A percentile compares a stretch with the other conserved stretches of the same genome.
Conservation (phyloP, 495 filamentous ascomycete species). For the Neurospora sp. region DNA sequence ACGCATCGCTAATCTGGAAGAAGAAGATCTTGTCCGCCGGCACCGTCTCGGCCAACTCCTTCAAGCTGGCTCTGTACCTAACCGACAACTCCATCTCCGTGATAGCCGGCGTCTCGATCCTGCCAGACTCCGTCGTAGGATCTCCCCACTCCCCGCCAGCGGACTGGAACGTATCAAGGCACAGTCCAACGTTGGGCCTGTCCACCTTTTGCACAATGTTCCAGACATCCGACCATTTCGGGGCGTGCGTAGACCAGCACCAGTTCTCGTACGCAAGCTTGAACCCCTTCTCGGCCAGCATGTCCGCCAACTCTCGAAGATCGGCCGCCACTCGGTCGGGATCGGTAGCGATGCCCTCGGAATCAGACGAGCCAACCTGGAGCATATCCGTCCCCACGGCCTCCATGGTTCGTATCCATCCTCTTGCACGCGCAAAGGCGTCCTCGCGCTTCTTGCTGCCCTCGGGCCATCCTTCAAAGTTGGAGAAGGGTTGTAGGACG, state of each 20-base stretch:
- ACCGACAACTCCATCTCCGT: constrained; percentile 31
- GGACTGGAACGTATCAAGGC: constrained; percentile 76
- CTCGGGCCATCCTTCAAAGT: constrained; percentile 69
- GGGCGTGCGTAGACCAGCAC: constrained; percentile 71
- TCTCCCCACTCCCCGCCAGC: constrained; percentile 69
- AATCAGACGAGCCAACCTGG: constrained; percentile 69
- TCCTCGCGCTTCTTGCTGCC: constrained; percentile 47
- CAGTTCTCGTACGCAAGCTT: constrained; percentile 74
- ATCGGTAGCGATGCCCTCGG: constrained; percentile 41
- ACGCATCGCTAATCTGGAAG: constrained; percentile 73
- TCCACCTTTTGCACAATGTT: constrained; percentile 52
- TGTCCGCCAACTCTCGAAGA: constrained; percentile 52
- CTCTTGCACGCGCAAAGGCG: constrained; percentile 53
- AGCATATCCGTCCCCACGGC: constrained; percentile 60
- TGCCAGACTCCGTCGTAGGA: constrained; percentile 55
- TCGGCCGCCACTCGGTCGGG: constrained; percentile 46
- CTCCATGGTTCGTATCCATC: constrained; percentile 68
- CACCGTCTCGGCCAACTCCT: constrained; percentile 43
- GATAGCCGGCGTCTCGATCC: constrained; percentile 24
- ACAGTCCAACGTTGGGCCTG: constrained; percentile 60
- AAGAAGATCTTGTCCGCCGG: constrained; percentile 66
- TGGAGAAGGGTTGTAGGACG: constrained; percentile 70
- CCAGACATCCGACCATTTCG: constrained; percentile 59
- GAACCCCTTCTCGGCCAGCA: constrained; percentile 46
- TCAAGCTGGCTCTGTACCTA: constrained; percentile 43